Evolutionary conservation across 2,329 filamentous ascomycete genomes (phyloP).

Genomic region (Fusarium lateritium): DNA sequence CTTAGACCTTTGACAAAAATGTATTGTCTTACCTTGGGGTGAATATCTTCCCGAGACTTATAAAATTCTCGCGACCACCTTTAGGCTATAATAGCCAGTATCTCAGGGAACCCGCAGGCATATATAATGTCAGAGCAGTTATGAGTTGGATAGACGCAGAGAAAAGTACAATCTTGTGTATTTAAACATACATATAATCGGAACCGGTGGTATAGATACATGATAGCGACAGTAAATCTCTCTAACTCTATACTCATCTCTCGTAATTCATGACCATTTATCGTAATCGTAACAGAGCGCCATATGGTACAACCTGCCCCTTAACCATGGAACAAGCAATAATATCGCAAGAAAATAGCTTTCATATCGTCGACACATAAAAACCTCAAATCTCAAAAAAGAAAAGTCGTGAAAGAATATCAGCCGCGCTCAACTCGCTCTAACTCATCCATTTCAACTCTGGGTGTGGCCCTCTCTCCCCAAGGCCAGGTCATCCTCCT

Average conservation of each 20-base stretch:
- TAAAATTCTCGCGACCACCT: too few species aligned
- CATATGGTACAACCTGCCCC: background rate
- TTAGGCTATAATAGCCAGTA: too few species aligned
- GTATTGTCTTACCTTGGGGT: too few species aligned
- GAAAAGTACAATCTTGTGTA: too few species aligned
- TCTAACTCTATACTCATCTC: slow-evolving; percentile 1
- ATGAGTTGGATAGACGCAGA: background rate
- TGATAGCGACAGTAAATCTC: slow-evolving; percentile 13
- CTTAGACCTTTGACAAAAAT: too few species aligned
- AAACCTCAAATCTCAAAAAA: background rate
- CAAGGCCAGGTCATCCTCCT: slow-evolving; percentile 30
- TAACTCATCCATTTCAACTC: slow-evolving; percentile 26
- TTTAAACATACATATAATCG: background rate
- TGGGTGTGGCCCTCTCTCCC: background rate
- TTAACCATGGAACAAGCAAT: background rate
- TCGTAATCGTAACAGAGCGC: slow-evolving; percentile 2
- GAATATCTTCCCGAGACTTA: too few species aligned
- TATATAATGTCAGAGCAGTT: too few species aligned
- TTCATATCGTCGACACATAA: background rate
- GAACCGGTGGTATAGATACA: slow-evolving; percentile 1
- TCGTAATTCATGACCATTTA: slow-evolving; percentile 19
- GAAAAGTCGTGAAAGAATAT: slow-evolving; percentile 1
- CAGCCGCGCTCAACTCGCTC: slow-evolving; percentile 27
- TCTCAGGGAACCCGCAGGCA: too few species aligned
- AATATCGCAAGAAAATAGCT: slow-evolving; percentile 7